Percentiles rank a stretch among this genome's conserved stretches.
These are phyloP conservation scores for Plasmodium malariae DNA, from an alignment of 169 alveolate genomes.

Conservation along the genomic window DNA sequence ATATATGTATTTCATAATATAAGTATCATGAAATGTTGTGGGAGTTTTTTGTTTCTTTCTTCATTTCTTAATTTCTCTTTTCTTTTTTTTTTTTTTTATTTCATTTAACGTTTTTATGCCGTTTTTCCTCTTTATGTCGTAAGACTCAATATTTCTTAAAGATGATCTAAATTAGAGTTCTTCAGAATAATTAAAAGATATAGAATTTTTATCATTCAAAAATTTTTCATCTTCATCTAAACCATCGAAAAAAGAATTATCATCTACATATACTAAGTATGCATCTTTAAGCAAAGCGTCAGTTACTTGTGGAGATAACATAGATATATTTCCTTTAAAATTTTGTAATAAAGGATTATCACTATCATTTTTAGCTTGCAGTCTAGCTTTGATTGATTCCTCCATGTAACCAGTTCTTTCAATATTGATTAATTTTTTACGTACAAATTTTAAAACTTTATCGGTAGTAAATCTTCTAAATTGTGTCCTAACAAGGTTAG, in stretches of 20 bases:
- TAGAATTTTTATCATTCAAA: conserved; percentile 23
- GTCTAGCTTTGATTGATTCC: conserved; percentile 2
- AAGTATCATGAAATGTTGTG: too few species aligned
- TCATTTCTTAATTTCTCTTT: too few species aligned
- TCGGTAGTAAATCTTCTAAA: conserved; percentile 18
- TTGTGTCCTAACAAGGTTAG: background rate
- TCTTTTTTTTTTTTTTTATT: too few species aligned
- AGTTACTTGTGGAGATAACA: background rate
- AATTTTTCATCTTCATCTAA: background rate
- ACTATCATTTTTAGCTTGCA: background rate
- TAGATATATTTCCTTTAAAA: background rate
- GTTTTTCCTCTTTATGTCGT: too few species aligned
- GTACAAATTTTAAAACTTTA: background rate
- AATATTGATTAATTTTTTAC: background rate
- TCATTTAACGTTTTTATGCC: too few species aligned
- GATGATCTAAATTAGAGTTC: too few species aligned
- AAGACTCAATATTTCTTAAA: too few species aligned
- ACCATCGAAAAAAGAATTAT: conserved; percentile 14
- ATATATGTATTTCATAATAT: too few species aligned
- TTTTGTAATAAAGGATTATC: background rate
- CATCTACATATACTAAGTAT: conserved; percentile 5
- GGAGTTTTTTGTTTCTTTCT: too few species aligned
- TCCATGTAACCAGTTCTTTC: background rate
- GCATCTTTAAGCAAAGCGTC: background rate
- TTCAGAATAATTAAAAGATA: too few species aligned